Evolutionary conservation across 2,329 filamentous ascomycete genomes (phyloP), one percentile per base, ranked within the genome.

Genomic region (Aspergillus tamarii): DNA sequence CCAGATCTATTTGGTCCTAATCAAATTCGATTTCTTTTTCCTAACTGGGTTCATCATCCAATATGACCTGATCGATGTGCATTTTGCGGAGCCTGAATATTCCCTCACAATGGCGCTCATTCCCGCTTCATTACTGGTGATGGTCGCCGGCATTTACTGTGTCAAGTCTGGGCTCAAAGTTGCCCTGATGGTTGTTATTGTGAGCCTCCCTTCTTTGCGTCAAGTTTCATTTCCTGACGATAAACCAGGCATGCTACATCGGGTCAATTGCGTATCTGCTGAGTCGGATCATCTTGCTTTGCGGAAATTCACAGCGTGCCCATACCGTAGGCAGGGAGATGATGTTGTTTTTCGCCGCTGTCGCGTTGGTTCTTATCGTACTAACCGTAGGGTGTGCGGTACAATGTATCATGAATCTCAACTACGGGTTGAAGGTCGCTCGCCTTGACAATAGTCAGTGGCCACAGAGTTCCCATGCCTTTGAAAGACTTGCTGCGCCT

Each of bases 81-180:
- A 70, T 53, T 70, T 66, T 19, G 21, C 60, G 10, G 64, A 67
- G 46, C 67, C 67, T 12, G 69, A 70, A 30, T 70, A 64, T 28
- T 59, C 60, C 1, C 45, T 70, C 5, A 70, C 69, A 8, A 50
- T 66, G 59, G 61, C 61, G 2, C 36, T 70, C n/a, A 62, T 70
- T 9, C 67, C 67, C 28, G 58, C 48, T 1, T 41, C 65, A 2
- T 46, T 69, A 12, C 14, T 69, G 1, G 19, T 67, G 39, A 66
- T 69, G 66, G 12, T 61, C 14, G 34, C 65, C 9, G 66, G 67
- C 7, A 26, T 45, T 16, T 60, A 60, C n/a, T 46, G 26, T 14
- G 50, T 55, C 19, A 50, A 34, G 9, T 43, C 34, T 11, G 59
- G 55, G 28, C 21, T n/a, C 8, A 60, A 23, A 39, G 1, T 56